Percentiles rank a stretch among this genome's conserved stretches.
Conservation (phyloP, 352 stramenopile species). For the Globisporangium takayamanum region DNA sequence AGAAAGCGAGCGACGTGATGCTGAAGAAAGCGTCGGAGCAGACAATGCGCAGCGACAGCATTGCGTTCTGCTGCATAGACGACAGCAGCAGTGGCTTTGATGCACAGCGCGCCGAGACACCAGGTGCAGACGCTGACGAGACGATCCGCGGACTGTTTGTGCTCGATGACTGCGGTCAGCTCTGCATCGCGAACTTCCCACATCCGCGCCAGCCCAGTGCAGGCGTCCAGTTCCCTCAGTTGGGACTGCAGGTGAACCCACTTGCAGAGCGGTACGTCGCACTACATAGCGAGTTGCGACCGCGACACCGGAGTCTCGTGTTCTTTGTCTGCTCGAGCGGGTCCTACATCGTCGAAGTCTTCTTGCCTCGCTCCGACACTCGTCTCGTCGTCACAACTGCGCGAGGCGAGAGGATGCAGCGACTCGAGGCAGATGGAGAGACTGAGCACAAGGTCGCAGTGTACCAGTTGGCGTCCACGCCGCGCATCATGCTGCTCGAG, state of each 20-base stretch:
- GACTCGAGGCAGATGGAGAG: not conserved
- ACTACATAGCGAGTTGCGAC: slow-evolving; percentile 17
- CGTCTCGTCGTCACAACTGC: slow-evolving; percentile 18
- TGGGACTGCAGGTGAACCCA: slow-evolving; percentile 20
- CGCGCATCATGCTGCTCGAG: slow-evolving; percentile 24
- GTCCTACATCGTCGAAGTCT: slow-evolving; percentile 30
- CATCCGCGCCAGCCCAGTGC: not conserved
- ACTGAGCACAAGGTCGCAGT: slow-evolving; percentile 16
- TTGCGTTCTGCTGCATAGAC: slow-evolving; percentile 15
- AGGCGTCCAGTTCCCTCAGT: not conserved
- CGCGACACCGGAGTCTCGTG: slow-evolving; percentile 18
- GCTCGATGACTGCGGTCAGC: slow-evolving; percentile 25
- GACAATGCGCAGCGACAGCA: slow-evolving; percentile 23
- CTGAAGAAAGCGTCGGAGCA: slow-evolving; percentile 24
- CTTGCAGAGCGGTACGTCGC: slow-evolving; percentile 24
- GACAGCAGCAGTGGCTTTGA: not conserved
- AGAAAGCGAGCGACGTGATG: slow-evolving; percentile 15
- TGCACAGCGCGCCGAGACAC: slow-evolving; percentile 4
- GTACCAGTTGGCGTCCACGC: slow-evolving; percentile 22
- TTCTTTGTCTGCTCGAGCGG: slow-evolving; percentile 34
- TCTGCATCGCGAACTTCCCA: slow-evolving; percentile 14
- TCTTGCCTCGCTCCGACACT: slow-evolving; percentile 19
- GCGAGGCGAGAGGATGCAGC: slow-evolving; percentile 20
- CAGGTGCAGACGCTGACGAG: not conserved
- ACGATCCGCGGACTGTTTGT: slow-evolving; percentile 13